Conservation (phyloP, 495 filamentous ascomycete genomes). For the Cercophora scortea region DNA sequence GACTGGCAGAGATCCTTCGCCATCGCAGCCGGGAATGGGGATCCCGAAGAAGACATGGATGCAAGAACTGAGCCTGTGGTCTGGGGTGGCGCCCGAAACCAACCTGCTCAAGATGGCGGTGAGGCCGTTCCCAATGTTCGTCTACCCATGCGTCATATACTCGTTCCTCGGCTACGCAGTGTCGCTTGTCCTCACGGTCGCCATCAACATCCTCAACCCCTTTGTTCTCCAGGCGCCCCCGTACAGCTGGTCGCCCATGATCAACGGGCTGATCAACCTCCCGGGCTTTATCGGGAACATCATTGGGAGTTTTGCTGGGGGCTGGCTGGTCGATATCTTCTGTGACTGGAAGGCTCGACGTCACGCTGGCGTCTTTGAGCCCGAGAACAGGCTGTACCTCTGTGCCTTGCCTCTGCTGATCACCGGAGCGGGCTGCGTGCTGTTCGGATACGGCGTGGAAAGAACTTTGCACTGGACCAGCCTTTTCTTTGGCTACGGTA, state of each 20-base stretch:
- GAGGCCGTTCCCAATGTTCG: slow-evolving; percentile 32
- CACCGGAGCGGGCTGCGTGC: slow-evolving; percentile 28
- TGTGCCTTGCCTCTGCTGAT: slow-evolving; percentile 32
- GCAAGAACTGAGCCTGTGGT: slow-evolving; percentile 22
- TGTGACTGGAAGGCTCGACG: slow-evolving; percentile 37
- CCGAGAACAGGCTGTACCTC: slow-evolving; percentile 46
- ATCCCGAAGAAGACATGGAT: slow-evolving; percentile 18
- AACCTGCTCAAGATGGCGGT: slow-evolving; percentile 22
- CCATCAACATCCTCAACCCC: slow-evolving; percentile 59
- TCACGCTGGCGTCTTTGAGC: slow-evolving; percentile 46
- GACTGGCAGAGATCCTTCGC: background rate
- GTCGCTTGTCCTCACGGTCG: slow-evolving; percentile 45
- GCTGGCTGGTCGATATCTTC: slow-evolving; percentile 36
- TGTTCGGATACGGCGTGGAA: slow-evolving; percentile 30
- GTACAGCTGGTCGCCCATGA: slow-evolving; percentile 50
- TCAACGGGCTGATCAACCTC: slow-evolving; percentile 50
- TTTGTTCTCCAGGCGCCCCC: slow-evolving; percentile 57
- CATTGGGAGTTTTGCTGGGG: slow-evolving; percentile 33
- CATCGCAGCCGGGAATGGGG: background rate
- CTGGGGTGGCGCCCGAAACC: slow-evolving; percentile 13
- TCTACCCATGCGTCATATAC: slow-evolving; percentile 35
- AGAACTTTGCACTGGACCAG: slow-evolving; percentile 22
- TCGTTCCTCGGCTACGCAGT: slow-evolving; percentile 35
- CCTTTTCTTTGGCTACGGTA: slow-evolving; percentile 26
- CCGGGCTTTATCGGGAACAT: slow-evolving; percentile 40